Conservation (phyloP, 2,329 filamentous ascomycete species). For the Helotiales sp. region DNA sequence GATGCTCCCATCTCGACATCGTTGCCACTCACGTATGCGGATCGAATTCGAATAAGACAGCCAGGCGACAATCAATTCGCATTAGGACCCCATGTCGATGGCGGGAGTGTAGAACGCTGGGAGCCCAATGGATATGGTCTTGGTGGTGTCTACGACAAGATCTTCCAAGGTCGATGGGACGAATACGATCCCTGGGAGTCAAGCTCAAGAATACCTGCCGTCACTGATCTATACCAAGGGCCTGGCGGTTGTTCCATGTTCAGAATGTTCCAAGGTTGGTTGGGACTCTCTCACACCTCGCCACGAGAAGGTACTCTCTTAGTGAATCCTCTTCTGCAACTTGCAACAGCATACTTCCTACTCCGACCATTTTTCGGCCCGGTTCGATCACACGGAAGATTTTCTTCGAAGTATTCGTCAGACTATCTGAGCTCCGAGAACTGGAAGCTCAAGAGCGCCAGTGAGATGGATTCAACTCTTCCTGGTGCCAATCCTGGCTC, state of each 20-base stretch:
- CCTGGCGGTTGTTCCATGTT: constrained; percentile 84
- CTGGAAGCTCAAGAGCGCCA: constrained; percentile 58
- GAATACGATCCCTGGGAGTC: constrained; percentile 83
- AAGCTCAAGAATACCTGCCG: constrained; percentile 67
- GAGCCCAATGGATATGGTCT: constrained; percentile 70
- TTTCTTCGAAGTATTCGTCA: constrained; percentile 9
- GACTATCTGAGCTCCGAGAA: constrained; percentile 59
- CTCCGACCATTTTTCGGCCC: constrained; percentile 79
- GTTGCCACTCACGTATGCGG: constrained; percentile 70
- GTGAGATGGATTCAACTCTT: constrained; percentile 60
- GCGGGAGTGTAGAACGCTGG: constrained; percentile 77
- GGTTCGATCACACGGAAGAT: constrained; percentile 35
- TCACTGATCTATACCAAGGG: constrained; percentile 79
- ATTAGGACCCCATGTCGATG: constrained; percentile 75
- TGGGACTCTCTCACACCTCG: constrained; percentile 75
- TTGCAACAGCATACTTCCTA: constrained; percentile 79
- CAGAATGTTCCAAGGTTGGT: constrained; percentile 89
- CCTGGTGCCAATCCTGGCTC: constrained; percentile 71
- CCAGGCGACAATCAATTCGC: constrained; percentile 74
- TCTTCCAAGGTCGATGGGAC: constrained; percentile 81
- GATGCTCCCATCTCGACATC: constrained; percentile 52
- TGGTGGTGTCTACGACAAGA: constrained; percentile 71
- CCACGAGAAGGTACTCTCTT: constrained; percentile 80
- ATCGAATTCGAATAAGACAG: constrained; percentile 66
- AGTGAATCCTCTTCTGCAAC: constrained; percentile 77